phyloP scores from a whole-genome alignment of 1,284 basidiomycete species.

The Puccinia coronata region DNA sequence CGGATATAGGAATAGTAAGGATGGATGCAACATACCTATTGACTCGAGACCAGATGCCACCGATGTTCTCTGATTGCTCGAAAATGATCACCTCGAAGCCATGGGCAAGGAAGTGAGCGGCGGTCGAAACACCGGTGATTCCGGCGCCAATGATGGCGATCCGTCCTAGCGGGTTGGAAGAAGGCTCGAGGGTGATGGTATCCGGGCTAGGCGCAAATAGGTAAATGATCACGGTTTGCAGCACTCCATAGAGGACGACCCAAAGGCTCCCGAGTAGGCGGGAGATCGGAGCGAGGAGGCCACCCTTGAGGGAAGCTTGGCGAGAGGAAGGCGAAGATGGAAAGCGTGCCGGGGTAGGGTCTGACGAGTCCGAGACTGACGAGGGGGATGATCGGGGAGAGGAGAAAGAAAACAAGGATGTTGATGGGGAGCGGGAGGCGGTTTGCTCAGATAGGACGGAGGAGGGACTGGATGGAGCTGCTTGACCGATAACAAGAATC shows the following conservation, averaged over 20 bases:
- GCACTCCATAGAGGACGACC: background rate
- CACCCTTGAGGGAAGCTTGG: background rate
- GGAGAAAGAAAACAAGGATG: background rate
- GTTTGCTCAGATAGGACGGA: background rate
- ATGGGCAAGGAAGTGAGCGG: conserved; percentile 35
- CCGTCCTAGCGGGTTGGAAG: conserved; percentile 26
- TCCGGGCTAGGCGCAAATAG: conserved; percentile 8
- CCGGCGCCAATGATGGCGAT: conserved; percentile 48
- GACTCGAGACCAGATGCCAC: conserved; percentile 47
- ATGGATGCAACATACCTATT: conserved; percentile 31
- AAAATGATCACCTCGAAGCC: conserved; percentile 48
- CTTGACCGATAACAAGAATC: no score
- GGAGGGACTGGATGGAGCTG: background rate
- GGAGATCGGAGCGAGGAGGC: background rate
- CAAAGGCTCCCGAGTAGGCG: background rate
- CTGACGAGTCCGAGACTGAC: background rate
- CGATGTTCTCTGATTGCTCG: conserved; percentile 26
- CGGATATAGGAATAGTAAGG: background rate
- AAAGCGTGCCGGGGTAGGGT: background rate
- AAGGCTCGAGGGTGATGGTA: background rate
- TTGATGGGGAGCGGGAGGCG: conserved; percentile 2
- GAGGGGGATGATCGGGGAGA: background rate
- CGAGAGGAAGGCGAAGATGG: background rate
- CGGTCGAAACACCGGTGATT: conserved; percentile 47
- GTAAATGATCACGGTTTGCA: conserved; percentile 23